Percentiles rank a stretch among this genome's conserved stretches.
Conservation (phyloP, 768 basidiomycete species). For the Boletus rubropictus region DNA sequence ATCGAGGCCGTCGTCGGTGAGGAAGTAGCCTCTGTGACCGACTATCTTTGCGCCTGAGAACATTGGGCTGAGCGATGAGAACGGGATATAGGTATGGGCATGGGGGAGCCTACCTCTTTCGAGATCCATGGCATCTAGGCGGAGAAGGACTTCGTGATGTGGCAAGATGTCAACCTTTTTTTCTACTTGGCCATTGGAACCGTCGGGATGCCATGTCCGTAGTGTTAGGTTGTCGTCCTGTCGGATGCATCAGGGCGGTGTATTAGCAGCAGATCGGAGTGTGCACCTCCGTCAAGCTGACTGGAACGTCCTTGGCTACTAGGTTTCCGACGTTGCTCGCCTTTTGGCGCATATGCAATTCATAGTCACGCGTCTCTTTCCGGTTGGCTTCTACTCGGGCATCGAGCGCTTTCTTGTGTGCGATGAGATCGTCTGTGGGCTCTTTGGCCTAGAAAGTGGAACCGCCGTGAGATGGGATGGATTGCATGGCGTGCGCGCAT, state of each 20-base stretch:
- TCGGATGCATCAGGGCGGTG: background rate
- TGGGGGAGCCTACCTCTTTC: constrained; percentile 64
- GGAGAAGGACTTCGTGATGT: constrained; percentile 94
- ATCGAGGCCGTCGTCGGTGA: constrained; percentile 93
- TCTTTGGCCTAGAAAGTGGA: constrained; percentile 69
- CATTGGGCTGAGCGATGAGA: constrained; percentile 7
- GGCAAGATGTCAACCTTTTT: constrained; percentile 76
- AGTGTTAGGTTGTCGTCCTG: constrained; percentile 88
- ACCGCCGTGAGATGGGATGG: background rate
- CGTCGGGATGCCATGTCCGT: constrained; percentile 82
- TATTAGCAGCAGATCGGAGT: background rate
- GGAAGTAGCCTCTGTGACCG: constrained; percentile 95
- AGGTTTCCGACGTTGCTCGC: constrained; percentile 87
- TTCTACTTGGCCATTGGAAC: constrained; percentile 64
- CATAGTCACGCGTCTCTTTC: constrained; percentile 72
- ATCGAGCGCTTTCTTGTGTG: constrained; percentile 80
- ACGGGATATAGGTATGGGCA: background rate
- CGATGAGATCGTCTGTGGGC: constrained; percentile 81
- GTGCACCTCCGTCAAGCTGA: constrained; percentile 79
- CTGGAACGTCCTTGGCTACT: constrained; percentile 79
- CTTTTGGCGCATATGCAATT: constrained; percentile 71
- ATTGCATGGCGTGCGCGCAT: background rate
- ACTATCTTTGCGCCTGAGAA: constrained; percentile 80
- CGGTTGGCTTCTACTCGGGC: constrained; percentile 70
- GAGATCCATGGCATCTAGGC: constrained; percentile 93